Base-by-base conservation (phyloP, 257 asterid genomes). In the Echium plantagineum region DNA sequence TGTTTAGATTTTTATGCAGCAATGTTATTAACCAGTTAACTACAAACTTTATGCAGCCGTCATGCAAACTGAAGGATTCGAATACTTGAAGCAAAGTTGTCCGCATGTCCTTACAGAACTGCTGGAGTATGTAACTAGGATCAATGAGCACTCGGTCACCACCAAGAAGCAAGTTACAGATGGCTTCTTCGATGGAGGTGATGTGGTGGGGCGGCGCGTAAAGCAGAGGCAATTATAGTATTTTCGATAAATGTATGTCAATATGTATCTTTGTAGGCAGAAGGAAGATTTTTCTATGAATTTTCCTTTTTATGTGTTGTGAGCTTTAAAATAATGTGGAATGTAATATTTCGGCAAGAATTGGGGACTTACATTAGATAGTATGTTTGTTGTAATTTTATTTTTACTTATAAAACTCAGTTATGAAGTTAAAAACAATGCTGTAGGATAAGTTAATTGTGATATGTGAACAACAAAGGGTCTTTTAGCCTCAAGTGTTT, bases 41-140 rank as follows among this genome's bases (percentile, higher is more conserved):
- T n/a, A 32, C 4, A 42, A 42, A 0, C 3, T 18, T 46, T 55
- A 59, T 71, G 83, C 94, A 90, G 98, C 98, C 67, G 98, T 90
- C 35, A 87, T 90, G 98, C 95, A 91, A 76, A 83, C 96, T 0
- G 95, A 91, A 31, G 96, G 96, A 21, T 91, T 85, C 57, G 95
- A 79, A 30, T 88, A 91, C 81, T 71, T 91, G 61, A 85, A 79
- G 78, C 94, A 85, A 76, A 91, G 98, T 74, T 91, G 98, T 62
- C 94, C 96, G 16, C 53, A 55, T 28, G 93, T 91, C 63, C 81
- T 88, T 63, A 82, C 96, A 0, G 96, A 91, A 64, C 66, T 91
- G 72, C 73, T 91, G 69, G 96, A 88, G 76, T 81, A 85, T 32
- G 96, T 88, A 18, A 94, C 98, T 10, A 78, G 82, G 85, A 75